Conservation (phyloP, 2,329 filamentous ascomycete species). For the Ophiocordyceps sinensis region DNA sequence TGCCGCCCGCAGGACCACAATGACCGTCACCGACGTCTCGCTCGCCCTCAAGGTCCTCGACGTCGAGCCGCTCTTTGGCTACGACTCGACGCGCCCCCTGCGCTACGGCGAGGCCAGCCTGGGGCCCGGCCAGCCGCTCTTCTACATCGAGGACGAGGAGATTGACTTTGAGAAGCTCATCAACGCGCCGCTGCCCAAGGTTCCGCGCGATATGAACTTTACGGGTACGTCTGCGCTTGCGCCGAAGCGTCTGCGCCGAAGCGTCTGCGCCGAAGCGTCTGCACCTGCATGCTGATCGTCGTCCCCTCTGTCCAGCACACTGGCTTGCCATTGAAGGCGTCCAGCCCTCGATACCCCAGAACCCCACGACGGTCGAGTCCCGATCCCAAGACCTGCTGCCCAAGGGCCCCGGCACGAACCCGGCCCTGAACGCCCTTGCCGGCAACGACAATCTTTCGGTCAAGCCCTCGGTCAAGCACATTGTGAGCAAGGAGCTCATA, state of each 20-base stretch:
- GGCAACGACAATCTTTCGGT: conserved; percentile 73
- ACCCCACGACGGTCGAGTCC: conserved; percentile 76
- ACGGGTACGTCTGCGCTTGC: conserved; percentile 46
- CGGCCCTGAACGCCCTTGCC: conserved; percentile 64
- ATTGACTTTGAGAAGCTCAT: conserved; percentile 98
- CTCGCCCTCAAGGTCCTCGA: conserved; percentile 76
- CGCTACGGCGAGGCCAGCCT: conserved; percentile 88
- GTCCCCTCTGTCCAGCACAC: conserved; percentile 62
- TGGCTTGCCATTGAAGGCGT: conserved; percentile 98
- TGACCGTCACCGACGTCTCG: conserved; percentile 81
- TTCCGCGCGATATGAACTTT: conserved; percentile 82
- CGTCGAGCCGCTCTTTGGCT: conserved; percentile 90
- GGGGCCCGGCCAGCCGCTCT: conserved; percentile 84
- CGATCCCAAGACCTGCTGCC: conserved; percentile 73
- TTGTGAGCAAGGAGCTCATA: conserved; percentile 88
- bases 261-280: too few relatives aligned
- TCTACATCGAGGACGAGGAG: conserved; percentile 97
- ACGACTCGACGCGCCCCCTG: conserved; percentile 80
- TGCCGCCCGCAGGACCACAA: conserved; percentile 67
- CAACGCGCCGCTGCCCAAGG: conserved; percentile 87
- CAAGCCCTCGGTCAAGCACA: conserved; percentile 88
- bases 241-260: background rate
- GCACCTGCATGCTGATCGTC: background rate
- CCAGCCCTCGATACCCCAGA: conserved; percentile 91
- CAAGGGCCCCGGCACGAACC: conserved; percentile 80